Evolutionary conservation across 1,284 basidiomycete genomes (phyloP).

Genomic region (Ceratobasidium sp.): DNA sequence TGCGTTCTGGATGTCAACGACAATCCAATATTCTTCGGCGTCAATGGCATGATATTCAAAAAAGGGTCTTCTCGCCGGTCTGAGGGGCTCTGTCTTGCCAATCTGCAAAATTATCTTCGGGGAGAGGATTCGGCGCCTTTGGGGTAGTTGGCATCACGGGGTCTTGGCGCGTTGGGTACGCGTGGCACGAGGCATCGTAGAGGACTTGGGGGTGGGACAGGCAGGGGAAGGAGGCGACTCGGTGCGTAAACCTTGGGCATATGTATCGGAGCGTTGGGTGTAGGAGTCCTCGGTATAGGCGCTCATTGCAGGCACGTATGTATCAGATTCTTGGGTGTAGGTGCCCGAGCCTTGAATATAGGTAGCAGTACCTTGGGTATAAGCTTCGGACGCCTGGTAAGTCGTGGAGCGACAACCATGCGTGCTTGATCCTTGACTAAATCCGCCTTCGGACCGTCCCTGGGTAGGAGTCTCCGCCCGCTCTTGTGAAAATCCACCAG

Average conservation of each 20-base stretch:
- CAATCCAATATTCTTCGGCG: constrained; percentile 7
- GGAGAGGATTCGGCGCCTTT: constrained; percentile 24
- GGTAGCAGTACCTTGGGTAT: constrained; percentile 10
- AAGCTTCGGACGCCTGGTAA: constrained; percentile 23
- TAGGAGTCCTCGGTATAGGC: constrained; percentile 25
- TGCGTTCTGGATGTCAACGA: constrained; percentile 23
- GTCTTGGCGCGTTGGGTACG: constrained; percentile 10
- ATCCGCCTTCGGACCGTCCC: constrained; percentile 20
- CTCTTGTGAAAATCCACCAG: neutral
- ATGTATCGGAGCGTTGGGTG: constrained; percentile 24
- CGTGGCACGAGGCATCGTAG: constrained; percentile 13
- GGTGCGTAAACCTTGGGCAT: constrained; percentile 22
- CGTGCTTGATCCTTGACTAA: constrained; percentile 8
- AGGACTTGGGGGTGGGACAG: constrained; percentile 32
- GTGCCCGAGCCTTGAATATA: constrained; percentile 23
- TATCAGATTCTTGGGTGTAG: constrained; percentile 23
- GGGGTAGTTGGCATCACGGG: constrained; percentile 12
- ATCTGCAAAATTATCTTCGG: constrained; percentile 38
- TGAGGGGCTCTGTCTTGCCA: constrained; percentile 36
- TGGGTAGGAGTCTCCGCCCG: neutral
- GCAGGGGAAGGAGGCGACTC: constrained; percentile 22
- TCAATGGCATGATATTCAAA: constrained; percentile 21
- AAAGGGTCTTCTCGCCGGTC: constrained; percentile 17
- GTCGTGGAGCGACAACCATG: constrained; percentile 9
- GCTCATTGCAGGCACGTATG: constrained; percentile 1